Evolutionary conservation across 2,329 filamentous ascomycete genomes (phyloP).

Genomic region (Aureobasidium sp.): DNA sequence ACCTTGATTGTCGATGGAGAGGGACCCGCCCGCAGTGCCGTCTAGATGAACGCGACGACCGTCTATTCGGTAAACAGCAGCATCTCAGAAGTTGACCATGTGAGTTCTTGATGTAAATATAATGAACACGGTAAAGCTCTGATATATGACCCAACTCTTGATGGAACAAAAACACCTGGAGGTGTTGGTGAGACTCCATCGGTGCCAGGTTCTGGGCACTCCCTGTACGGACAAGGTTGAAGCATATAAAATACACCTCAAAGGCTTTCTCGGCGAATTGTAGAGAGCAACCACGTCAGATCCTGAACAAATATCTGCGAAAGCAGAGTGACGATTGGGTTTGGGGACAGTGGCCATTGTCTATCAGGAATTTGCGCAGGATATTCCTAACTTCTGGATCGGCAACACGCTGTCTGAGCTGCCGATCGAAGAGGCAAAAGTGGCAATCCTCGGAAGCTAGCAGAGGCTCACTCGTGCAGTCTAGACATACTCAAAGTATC

Average conservation of each 20-base stretch:
- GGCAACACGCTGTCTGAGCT: neutral
- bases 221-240: conserved; percentile 54
- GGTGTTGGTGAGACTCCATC: conserved; percentile 61
- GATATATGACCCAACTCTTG: conserved; percentile 53
- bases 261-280: conserved; percentile 42
- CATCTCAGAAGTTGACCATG: conserved; percentile 55
- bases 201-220: conserved; percentile 73
- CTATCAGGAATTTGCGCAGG: conserved; percentile 28
- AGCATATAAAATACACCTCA: conserved; percentile 51
- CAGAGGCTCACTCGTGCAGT: too few species aligned
- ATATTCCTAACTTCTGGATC: neutral
- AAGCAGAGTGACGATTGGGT: conserved; percentile 63
- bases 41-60: conserved; percentile 61
- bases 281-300: conserved; percentile 62
- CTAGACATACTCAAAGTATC: too few species aligned
- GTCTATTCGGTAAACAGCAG: conserved; percentile 77
- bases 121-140: conserved; percentile 55
- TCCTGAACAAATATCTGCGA: conserved; percentile 55
- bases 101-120: conserved; percentile 56
- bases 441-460: too few species aligned
- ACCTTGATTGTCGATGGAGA: conserved; percentile 71
- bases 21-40: conserved; percentile 67
- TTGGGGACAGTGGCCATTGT: conserved; percentile 70
- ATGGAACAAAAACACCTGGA: conserved; percentile 51
- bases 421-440: neutral